These are phyloP conservation scores for Mortierella claussenii DNA, from an alignment of 192 early-diverging fungal genomes.

Conservation along the genomic window DNA sequence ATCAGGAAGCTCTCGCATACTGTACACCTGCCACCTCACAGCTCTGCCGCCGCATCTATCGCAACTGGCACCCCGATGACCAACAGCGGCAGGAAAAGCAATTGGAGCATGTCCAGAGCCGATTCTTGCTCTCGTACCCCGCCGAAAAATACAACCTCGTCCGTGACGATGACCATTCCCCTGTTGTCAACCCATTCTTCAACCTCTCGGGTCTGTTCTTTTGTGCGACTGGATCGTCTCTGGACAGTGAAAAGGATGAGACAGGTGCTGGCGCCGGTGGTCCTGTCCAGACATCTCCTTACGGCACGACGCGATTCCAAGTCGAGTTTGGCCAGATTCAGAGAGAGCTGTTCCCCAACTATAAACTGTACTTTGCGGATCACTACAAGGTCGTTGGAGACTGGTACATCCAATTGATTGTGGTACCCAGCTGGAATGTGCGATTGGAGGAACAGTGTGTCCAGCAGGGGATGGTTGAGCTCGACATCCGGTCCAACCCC, in stretches of 20 bases:
- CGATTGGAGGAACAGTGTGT: conserved; percentile 41
- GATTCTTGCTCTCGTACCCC: conserved; percentile 50
- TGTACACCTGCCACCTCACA: conserved; percentile 50
- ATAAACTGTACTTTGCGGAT: conserved; percentile 52
- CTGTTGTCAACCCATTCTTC: conserved; percentile 42
- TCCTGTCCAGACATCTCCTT: conserved; percentile 44
- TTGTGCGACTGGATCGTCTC: conserved; percentile 46
- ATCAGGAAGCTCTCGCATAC: conserved; percentile 43
- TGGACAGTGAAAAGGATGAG: conserved; percentile 28
- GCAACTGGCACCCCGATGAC: conserved; percentile 52
- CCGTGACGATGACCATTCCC: conserved; percentile 50
- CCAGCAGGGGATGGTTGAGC: conserved; percentile 42
- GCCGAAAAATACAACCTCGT: conserved; percentile 55
- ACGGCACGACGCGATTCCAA: conserved; percentile 46
- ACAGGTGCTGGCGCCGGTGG: conserved; percentile 52
- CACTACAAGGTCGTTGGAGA: conserved; percentile 51
- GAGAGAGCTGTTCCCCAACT: conserved; percentile 33
- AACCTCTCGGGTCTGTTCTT: conserved; percentile 51
- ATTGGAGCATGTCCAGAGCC: conserved; percentile 41
- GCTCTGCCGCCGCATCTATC: conserved; percentile 49
- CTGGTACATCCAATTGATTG: conserved; percentile 51
- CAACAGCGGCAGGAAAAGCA: conserved; percentile 48
- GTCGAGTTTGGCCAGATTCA: conserved; percentile 52
- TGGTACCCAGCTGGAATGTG: conserved; percentile 51
- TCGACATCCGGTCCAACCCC: conserved; percentile 43